Base-by-base conservation (phyloP, 2,329 filamentous ascomycete genomes). In the Aspergillus alliaceus region DNA sequence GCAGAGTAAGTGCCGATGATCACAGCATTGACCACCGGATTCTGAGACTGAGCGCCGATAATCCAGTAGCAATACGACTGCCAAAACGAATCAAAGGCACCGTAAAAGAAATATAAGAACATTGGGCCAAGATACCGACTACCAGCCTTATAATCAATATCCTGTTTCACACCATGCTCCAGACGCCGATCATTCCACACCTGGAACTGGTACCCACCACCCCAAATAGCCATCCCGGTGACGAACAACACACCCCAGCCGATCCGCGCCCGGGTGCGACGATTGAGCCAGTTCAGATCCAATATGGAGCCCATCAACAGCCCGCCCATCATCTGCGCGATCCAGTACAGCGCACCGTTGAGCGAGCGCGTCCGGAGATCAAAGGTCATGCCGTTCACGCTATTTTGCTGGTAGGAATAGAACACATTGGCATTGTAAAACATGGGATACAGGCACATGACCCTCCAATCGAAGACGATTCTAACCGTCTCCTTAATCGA, bases 21-120 rank as follows among this genome's bases (percentile, higher is more conserved):
- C 12, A 80, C 70, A 15, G 79, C 79, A 0, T 76, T 72, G 8
- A 73, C 65, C 0, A 69, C 72, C 0, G 77, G 69, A 15, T 70
- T 76, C 64, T 81, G 79, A 22, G 74, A 78, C 58, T 73, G 71
- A 1, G 79, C 75, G 11, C 79, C 78, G 53, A 81, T 77, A n/a
- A 80, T 66, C 85, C 85, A 88, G 76, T 88, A 88, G 51, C 85
- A 83, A 61, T 77, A 82, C 2, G 82, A 84, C 70, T 89, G 86
- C 85, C 85, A 89, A 18, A 86, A 78, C 1, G 86, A 84, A 68
- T 90, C 87, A 66, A 86, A 88, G 59, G 84, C 81, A 37, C 87
- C 87, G 68, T 89, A 90, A 73, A 88, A 88, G 69, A 89, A 86
- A 76, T 89, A 89, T 14, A 90, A 75, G 65, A 89, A 84, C 65